phyloP scores from a whole-genome alignment of 768 basidiomycete genomes.

The Rhodotorula kratochvilovae region DNA sequence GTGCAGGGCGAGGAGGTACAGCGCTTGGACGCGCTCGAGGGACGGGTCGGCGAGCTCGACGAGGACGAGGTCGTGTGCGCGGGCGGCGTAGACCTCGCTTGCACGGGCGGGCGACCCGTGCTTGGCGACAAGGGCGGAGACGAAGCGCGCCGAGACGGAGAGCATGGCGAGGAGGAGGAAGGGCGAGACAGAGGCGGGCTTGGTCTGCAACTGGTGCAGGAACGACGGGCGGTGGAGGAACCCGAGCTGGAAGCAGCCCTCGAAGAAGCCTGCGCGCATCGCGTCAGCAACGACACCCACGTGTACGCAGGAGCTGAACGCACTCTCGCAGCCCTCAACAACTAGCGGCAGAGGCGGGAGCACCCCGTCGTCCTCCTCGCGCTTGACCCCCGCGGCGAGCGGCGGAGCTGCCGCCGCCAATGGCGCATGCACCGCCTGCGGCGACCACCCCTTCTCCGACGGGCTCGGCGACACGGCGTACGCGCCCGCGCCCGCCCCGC shows the following conservation, averaged over 20 bases:
- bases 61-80: background rate
- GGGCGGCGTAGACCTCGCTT: background rate
- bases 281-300: too few species aligned
- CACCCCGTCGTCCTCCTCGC: background rate
- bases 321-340: background rate
- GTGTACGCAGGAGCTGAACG: background rate
- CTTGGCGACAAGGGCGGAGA: background rate
- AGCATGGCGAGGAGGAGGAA: conserved; percentile 12
- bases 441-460: background rate
- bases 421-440: background rate
- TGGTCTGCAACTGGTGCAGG: background rate
- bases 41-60: background rate
- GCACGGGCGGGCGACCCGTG: background rate
- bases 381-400: background rate
- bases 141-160: background rate
- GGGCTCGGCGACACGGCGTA: background rate
- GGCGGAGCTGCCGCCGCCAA: background rate
- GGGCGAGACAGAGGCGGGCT: background rate
- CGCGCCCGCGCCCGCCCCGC: background rate
- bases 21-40: conserved; percentile 1
- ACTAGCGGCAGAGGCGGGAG: background rate
- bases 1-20: background rate
- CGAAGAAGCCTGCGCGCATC: background rate
- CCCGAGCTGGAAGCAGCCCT: background rate
- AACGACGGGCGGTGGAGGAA: conserved; percentile 16